Base-by-base conservation (phyloP, 768 basidiomycete genomes). In the Dioszegia hungarica region DNA sequence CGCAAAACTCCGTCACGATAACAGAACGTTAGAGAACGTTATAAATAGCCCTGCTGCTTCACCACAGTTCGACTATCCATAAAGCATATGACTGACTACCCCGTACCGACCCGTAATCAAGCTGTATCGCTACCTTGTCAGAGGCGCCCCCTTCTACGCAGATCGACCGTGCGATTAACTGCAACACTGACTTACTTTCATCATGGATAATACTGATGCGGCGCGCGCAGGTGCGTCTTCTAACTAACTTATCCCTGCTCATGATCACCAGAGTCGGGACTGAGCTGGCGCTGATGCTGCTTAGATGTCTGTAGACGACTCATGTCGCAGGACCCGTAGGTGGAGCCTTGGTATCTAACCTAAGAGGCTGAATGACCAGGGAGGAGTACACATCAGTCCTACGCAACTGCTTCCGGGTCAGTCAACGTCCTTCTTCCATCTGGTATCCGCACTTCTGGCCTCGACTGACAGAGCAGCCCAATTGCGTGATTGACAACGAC, bases 401-500 rank as follows among this genome's bases (percentile, higher is more conserved):
- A 4, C 5, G 15, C 11, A 22, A 51, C 3, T 51, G 49, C 37
- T 51, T 51, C 17, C 22, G 33, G 47, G 47, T 22, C 11, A 37
- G 49, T 37, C 9, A 15, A 20, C 31, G 31, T 47, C 46, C 12
- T 22, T 11, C 10, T 22, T 49, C 10, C 14, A 1, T 15, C 29
- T 8, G 14, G 12, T 5, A 38, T 3, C 45, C 3, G 33, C 17
- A 34, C 47, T 49, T 29, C 34, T 31, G 11, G 5, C 6, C 10
- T 20, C 19, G n/a, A n/a, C n/a, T n/a, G n/a, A n/a, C n/a, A n/a
- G n/a, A 33, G 20, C 33, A 56, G 55, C 43, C 43, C 14, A 46
- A 56, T 15, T 56, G 45, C 41, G 22, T 56, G 15, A 40, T 56
- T 20, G 55, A 56, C 28, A 56, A 44, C 24, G 55, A 56, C 36